Base-by-base conservation (phyloP, 176 grass and related monocot species). In the Paspalum notatum region DNA sequence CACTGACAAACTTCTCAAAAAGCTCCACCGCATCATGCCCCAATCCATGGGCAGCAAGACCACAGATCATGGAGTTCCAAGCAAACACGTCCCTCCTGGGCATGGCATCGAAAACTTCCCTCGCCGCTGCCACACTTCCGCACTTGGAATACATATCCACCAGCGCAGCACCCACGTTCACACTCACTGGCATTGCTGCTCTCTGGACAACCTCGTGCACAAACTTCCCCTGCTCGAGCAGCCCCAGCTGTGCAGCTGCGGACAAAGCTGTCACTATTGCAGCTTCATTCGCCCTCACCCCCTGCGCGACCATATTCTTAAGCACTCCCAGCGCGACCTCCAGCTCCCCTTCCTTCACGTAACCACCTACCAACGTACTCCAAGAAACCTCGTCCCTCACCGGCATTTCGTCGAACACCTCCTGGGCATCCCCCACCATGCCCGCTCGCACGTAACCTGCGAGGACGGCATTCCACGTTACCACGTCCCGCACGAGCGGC, bases 71-170 rank as follows among this genome's bases (percentile, higher is more conserved):
- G 59, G 85, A 61, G 20, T 94, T 91, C 88, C 88, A 91, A 11
- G 88, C 79, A 81, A 94, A 94, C 45, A 94, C 85, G 10, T 91
- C 88, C 51, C 58, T 88, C 48, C 21, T 75, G 0, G 42, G 54
- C 88, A 94, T 83, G 22, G 68, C 76, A 62, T 91, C 66, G 11
- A 94, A 91, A 56, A 89, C 83, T 52, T 86, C 71, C 53, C 71
- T 88, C 0, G 92, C 86, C 8, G 45, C 49, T 6, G 43, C 76
- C n/a, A 94, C 46, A 37, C 37, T 86, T 1, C 92, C 92, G 0
- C 89, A 94, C 65, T 94, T 94, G 11, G 89, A 84, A 79, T 94
- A 94, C 92, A 94, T 94, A 79, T 94, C 92, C 18, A 94, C 80
- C 32, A 94, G 65, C 0, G 83, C 83, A 10, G 86, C 78, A 38